These are phyloP conservation scores for Macrophomina tecta DNA, from an alignment of 2,329 filamentous ascomycete genomes.

Conservation along the genomic window DNA sequence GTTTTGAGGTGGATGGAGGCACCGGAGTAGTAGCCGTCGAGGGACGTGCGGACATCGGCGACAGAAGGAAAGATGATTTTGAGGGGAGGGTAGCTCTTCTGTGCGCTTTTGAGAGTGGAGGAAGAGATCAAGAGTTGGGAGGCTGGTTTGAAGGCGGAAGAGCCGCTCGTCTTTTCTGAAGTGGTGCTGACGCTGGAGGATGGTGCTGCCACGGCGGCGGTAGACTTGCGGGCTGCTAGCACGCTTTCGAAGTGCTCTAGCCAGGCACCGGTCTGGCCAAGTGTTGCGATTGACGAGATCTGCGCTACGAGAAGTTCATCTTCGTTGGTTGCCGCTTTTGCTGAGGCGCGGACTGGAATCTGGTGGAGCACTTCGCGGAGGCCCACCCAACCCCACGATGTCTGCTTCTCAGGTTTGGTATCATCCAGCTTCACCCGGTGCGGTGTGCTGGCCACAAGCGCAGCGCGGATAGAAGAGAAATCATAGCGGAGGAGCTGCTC, in stretches of 20 bases:
- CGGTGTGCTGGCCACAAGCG: conserved; percentile 80
- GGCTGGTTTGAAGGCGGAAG: not conserved
- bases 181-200: not conserved
- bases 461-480: conserved; percentile 71
- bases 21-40: conserved; percentile 81
- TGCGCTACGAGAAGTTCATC: conserved; percentile 61
- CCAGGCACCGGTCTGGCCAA: conserved; percentile 75
- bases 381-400: conserved; percentile 78
- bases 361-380: conserved; percentile 64
- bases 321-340: conserved; percentile 44
- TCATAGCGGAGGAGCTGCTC: conserved; percentile 67
- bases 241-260: conserved; percentile 64
- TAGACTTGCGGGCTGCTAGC: conserved; percentile 38
- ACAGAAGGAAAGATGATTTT: conserved; percentile 82
- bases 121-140: conserved; percentile 17
- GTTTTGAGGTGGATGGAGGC: conserved; percentile 82
- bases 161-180: not conserved
- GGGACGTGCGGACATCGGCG: conserved; percentile 74
- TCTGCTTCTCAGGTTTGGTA: conserved; percentile 52
- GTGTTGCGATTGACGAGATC: conserved; percentile 81
- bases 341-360: conserved; percentile 52
- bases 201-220: not conserved
- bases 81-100: conserved; percentile 56
- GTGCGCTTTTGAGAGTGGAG: not conserved
- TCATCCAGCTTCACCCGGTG: conserved; percentile 63